Conservation (phyloP, 2,329 filamentous ascomycete genomes). For the Cladosporium austrohemisphaericum region DNA sequence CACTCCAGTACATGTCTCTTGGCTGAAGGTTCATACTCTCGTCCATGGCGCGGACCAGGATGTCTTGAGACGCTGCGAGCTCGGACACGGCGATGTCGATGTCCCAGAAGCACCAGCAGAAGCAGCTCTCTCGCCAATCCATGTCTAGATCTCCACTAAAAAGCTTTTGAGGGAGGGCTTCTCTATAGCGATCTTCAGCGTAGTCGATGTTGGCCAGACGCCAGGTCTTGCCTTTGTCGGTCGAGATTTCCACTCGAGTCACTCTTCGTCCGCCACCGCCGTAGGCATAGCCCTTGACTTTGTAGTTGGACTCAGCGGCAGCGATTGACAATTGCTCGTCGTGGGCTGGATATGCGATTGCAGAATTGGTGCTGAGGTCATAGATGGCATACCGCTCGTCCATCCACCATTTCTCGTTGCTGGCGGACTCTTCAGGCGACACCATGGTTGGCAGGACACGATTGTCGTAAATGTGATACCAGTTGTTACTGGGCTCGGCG, state of each 20-base stretch:
- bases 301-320: constrained; percentile 54
- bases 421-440: constrained; percentile 72
- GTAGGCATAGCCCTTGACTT: constrained; percentile 78
- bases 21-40: constrained; percentile 83
- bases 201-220: constrained; percentile 72
- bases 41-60: constrained; percentile 85
- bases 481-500: constrained; percentile 76
- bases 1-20: constrained; percentile 93
- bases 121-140: constrained; percentile 74
- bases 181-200: constrained; percentile 78
- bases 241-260: constrained; percentile 75
- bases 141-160: constrained; percentile 77
- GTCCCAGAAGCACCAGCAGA: constrained; percentile 93
- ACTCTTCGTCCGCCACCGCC: constrained; percentile 80
- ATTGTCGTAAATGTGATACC: constrained; percentile 96
- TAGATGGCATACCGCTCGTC: constrained; percentile 93
- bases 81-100: constrained; percentile 62
- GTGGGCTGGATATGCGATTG: constrained; percentile 74
- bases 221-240: constrained; percentile 82
- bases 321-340: constrained; percentile 60
- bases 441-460: constrained; percentile 83
- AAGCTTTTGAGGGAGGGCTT: constrained; percentile 58
- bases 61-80: constrained; percentile 62
- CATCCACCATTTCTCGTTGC: constrained; percentile 72
- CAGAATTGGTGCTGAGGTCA: constrained; percentile 83